phyloP scores from a whole-genome alignment of 805 yeast genomes.

The Nakazawaea peltata region DNA sequence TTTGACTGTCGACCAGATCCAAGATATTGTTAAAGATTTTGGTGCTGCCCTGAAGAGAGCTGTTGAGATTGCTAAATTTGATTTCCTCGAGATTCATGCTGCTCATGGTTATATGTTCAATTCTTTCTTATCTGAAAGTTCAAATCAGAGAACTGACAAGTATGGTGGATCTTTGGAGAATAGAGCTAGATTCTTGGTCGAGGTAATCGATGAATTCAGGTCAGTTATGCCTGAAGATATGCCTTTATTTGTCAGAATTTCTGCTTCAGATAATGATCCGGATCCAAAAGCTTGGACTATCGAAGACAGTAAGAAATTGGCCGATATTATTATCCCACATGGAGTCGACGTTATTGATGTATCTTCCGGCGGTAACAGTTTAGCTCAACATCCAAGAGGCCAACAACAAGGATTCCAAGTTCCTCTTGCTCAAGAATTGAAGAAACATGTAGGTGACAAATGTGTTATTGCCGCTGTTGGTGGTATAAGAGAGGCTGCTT shows the following conservation, averaged over 20 bases:
- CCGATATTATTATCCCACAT: slow-evolving; percentile 28
- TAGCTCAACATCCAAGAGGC: slow-evolving; percentile 21
- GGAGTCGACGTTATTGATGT: slow-evolving; percentile 48
- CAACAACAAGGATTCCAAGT: slow-evolving; percentile 26
- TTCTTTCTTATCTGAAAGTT: slow-evolving; percentile 35
- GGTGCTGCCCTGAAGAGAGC: slow-evolving; percentile 42
- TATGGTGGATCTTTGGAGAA: slow-evolving; percentile 61
- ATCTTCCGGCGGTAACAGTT: slow-evolving; percentile 44
- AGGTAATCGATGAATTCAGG: slow-evolving; percentile 36
- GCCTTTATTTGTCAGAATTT: slow-evolving; percentile 40
- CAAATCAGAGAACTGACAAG: slow-evolving; percentile 50
- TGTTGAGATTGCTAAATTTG: slow-evolving; percentile 41
- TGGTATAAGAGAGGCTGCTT: slow-evolving; percentile 24
- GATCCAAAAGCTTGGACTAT: slow-evolving; percentile 33
- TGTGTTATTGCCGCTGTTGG: slow-evolving; percentile 41
- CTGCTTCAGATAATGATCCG: slow-evolving; percentile 34
- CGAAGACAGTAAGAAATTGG: slow-evolving; percentile 34
- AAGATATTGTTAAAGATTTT: slow-evolving; percentile 31
- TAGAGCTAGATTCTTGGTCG: slow-evolving; percentile 40
- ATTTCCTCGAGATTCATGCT: slow-evolving; percentile 57
- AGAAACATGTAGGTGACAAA: slow-evolving; percentile 34
- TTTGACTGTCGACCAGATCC: slow-evolving; percentile 33
- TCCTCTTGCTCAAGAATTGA: slow-evolving; percentile 32
- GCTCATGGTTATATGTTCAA: slow-evolving; percentile 56
- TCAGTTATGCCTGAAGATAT: slow-evolving; percentile 28